Base-by-base conservation (phyloP, 192 early-diverging fungal species). In the Phlyctochytrium planicorne region DNA sequence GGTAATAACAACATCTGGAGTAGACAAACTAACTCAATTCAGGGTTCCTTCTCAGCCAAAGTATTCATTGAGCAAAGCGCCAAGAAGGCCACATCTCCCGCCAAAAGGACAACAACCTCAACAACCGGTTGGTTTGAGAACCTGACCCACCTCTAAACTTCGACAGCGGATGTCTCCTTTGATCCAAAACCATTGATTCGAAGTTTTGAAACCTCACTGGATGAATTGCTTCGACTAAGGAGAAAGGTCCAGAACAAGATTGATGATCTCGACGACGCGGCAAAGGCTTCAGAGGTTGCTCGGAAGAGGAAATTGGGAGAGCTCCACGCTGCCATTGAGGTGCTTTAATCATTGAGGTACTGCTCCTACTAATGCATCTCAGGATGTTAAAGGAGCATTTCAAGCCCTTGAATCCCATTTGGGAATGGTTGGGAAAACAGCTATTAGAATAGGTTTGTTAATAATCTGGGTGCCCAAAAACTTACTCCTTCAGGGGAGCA, bases 121-220 rank as follows among this genome's bases (percentile, higher is more conserved):
- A n/a, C n/a, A n/a, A n/a, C n/a, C n/a, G n/a, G n/a, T n/a, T n/a
- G n/a, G n/a, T n/a, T n/a, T n/a, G n/a, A n/a, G n/a, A n/a, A n/a
- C n/a, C n/a, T n/a, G n/a, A n/a, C n/a, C n/a, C n/a, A n/a, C n/a
- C n/a, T n/a, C n/a, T n/a, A n/a, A n/a, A n/a, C n/a, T n/a, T n/a
- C n/a, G n/a, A n/a, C n/a, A n/a, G n/a, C n/a, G n/a, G n/a, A n/a
- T n/a, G n/a, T 70, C 60, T 35, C 30, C 53, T 80, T 70, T 78
- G 93, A 98, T 77, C 89, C 94, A 40, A 91, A 93, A 68, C 92
- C 92, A 1, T 94, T 97, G 73, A 94, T 96, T 53, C 82, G 93
- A 33, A 91, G 87, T 20, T 97, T 96, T 76, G 95, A 99, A 70
- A 82, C 84, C 31, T 88, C 90, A 2, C 75, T 91, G 50, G 90